Evolutionary conservation across 1,284 basidiomycete species (phyloP), one percentile per base, ranked within the genome.

Genomic region (Fomitiporia mediterranea): DNA sequence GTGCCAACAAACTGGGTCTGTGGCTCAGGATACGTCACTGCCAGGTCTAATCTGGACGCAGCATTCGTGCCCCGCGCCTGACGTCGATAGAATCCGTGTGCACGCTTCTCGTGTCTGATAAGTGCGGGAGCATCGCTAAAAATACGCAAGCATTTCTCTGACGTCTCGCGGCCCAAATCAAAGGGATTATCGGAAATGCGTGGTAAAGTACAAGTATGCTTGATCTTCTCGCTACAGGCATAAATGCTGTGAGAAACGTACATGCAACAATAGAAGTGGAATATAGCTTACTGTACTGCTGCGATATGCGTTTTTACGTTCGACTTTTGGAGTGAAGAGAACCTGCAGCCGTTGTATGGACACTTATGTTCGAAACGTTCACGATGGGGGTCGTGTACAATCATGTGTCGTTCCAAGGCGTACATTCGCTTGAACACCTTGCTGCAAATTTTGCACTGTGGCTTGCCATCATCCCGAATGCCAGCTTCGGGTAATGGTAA

Each of bases 251-350:
- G 21, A 35, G 25, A 17, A 46, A 1, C 8, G 23, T 7, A 48
- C 42, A 28, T 15, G 23, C 6, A 40, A 27, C 32, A 25, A 4
- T 23, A 11, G 13, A 7, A 25, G 32, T 19, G 38, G 21, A 28
- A n/a, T n/a, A 7, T 47, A 25, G 39, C 56, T 40, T 43, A 58
- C 56, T 58, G 56, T 15, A 58, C 56, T 17, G 56, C 39, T 15
- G 58, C 47, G 17, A 58, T 49, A 43, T 58, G 56, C 6, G 51
- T 54, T 21, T 53, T 53, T 5, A 58, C 43, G 43, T 58, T 58
- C 25, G 56, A 54, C 52, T 54, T 58, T 23, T 58, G 56, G 15
- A 58, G 43, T 2, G 56, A 46, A 19, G 27, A 34, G 44, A 47
- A 55, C 13, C 30, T 46, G 38, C 56, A 58, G n/a, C 38, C 42